Base-by-base conservation (phyloP, 306 rosid species). In the Cicer yamashitae region DNA sequence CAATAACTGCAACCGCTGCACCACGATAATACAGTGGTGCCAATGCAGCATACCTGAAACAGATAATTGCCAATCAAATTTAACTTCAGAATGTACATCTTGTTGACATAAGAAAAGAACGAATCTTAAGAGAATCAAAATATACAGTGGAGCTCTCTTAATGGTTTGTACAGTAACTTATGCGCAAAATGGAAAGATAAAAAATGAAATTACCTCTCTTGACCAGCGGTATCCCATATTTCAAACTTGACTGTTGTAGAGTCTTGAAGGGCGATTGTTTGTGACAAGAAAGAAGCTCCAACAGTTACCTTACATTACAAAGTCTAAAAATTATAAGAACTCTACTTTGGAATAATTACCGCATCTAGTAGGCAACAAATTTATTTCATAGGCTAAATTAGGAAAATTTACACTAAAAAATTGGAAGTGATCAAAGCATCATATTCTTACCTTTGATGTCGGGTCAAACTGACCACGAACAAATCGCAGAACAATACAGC, bases 141-240 rank as follows among this genome's bases (percentile, higher is more conserved):
- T 68, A 37, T 13, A 51, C 12, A 74, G 66, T 7, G 30, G 46
- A 44, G 60, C 38, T 46, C 45, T 59, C 25, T 25, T 44, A 34
- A 56, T 46, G 45, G 14, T 60, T 43, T 18, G 56, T 38, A 73
- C 3, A 34, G 73, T 43, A 63, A 37, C 14, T 73, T 11, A 14
- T 54, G 78, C 0, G 1, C 22, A 79, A 50, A 17, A 43, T 39
- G 41, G 20, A 79, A 63, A 57, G 73, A 66, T 47, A 43, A 73
- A 71, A 43, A 73, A 71, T 14, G 22, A 52, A 54, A 18, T 46
- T 82, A 96, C 99, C 99, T 96, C 90, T 96, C 98, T 78, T 96
- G 99, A 66, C 99, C 99, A 79, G 99, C 99, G 51, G 99, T 96
- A 79, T 96, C 99, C 99, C 99, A 96, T 82, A 96, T 96, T 91